A percentile compares a stretch with the other conserved stretches of the same genome.
These are phyloP conservation scores for Aspergillus tamarii DNA, from an alignment of 2,329 filamentous ascomycete species.

Conservation along the genomic window DNA sequence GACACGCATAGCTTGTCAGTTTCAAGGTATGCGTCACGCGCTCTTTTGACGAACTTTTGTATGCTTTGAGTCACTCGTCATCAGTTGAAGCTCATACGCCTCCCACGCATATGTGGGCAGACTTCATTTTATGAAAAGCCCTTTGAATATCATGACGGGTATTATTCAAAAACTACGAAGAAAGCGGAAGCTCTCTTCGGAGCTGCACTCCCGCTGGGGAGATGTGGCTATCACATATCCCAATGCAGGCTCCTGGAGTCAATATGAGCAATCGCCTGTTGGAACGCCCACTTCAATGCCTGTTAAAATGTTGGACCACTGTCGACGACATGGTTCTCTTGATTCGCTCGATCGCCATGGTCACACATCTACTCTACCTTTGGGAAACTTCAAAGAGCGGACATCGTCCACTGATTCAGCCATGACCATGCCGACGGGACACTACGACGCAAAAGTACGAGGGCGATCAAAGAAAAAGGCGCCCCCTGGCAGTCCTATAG, in stretches of 20 bases:
- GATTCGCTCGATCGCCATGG: constrained; percentile 15
- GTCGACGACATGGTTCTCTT: constrained; percentile 18
- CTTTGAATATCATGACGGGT: constrained; percentile 32
- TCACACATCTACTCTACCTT: background rate
- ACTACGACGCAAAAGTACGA: constrained; percentile 36
- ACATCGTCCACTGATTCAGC: constrained; percentile 20
- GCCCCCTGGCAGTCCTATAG: background rate
- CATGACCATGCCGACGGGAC: constrained; percentile 30
- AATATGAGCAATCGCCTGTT: constrained; percentile 35
- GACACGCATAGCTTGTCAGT: background rate
- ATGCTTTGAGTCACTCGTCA: background rate
- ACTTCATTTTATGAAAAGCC: constrained; percentile 29
- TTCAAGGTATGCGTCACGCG: constrained; percentile 2
- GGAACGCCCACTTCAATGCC: constrained; percentile 16
- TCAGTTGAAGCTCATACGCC: constrained; percentile 10
- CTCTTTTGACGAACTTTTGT: background rate
- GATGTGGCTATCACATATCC: constrained; percentile 45
- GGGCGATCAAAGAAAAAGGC: constrained; percentile 21
- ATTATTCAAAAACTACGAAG: constrained; percentile 37
- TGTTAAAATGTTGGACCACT: constrained; percentile 14
- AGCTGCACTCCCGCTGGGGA: constrained; percentile 45
- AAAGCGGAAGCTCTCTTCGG: constrained; percentile 40
- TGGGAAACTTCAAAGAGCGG: constrained; percentile 6
- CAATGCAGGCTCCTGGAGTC: constrained; percentile 46
- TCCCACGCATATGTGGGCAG: constrained; percentile 13